Evolutionary conservation across 768 basidiomycete species (phyloP).

Genomic region (Tylopilus plumbeoviolaceoides): DNA sequence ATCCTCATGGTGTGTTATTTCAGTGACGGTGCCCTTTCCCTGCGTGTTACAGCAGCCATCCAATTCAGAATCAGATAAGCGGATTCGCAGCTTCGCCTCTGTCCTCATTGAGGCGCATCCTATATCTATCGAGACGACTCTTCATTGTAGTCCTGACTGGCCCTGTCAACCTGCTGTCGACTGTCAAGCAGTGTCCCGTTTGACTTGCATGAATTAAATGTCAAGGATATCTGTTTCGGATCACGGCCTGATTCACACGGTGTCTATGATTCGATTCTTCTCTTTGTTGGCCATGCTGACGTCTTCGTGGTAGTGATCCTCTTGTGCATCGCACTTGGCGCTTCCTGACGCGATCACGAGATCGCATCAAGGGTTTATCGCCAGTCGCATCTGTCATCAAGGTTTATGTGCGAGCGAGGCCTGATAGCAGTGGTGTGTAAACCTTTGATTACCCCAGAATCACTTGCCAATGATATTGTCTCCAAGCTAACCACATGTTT

Average conservation of each 20-base stretch:
- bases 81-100: conserved; percentile 8
- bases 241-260: conserved; percentile 5
- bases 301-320: conserved; percentile 3
- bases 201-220: too few relatives aligned
- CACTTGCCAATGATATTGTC: not conserved
- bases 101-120: not conserved
- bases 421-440: not conserved
- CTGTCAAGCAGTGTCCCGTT: not conserved
- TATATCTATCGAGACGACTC: not conserved
- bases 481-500: not conserved
- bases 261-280: not conserved
- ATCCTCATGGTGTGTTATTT: not conserved
- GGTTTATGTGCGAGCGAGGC: not conserved
- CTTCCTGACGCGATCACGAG: not conserved
- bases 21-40: not conserved
- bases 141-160: not conserved
- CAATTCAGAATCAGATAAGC: conserved; percentile 1
- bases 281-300: not conserved
- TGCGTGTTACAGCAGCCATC: not conserved
- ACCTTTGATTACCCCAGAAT: not conserved
- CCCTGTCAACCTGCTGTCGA: not conserved
- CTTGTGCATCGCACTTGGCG: not conserved
- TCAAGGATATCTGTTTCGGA: not conserved
- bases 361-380: not conserved
- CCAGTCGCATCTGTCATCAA: not conserved